Base-by-base conservation (phyloP, 129 eudicot genomes). In the Glebionis coronaria region DNA sequence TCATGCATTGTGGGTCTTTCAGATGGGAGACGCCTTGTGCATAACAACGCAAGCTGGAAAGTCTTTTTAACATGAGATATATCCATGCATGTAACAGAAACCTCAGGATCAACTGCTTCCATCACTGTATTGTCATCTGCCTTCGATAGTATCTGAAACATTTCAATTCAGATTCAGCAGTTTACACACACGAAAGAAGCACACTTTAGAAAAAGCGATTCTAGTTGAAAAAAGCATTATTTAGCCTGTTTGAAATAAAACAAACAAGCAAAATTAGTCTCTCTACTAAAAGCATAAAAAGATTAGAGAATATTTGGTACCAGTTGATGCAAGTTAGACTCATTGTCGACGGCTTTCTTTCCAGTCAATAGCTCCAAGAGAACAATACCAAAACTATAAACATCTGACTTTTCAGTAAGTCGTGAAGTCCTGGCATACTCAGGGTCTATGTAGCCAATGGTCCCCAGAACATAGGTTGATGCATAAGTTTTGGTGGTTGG, bases 1-100 rank as follows among this genome's bases (percentile, higher is more conserved):
- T 87, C 88, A 9, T 91, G 92, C 97, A 91, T 91, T 3, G 95
- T 91, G 3, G 97, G 97, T 21, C 97, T 63, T 61, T 91, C 97
- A 3, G 63, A 81, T 13, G 97, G 96, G 42, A 73, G 75, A 3
- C 62, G 76, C 64, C 82, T 91, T 12, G 97, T 85, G 86, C 97
- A 91, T 44, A 91, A 74, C 77, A 91, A 63, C 0, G 97, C 97
- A 13, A 91, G 90, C 55, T 83, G 97, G 57, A 91, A 87, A 0
- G 82, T 81, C 75, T 87, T 87, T 52, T 40, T 76, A 20, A 85
- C 84, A 11, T 87, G 90, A 16, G 81, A 59, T 52, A 74, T 23
- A 68, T 91, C 90, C 65, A 74, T 68, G 73, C 97, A 91, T 1
- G 97, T 91, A 19, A 87, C 83, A 0, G 88, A 80, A 6, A 91